Evolutionary conservation across 352 stramenopile genomes (phyloP), one percentile per base, ranked within the genome.

Genomic region (Phytophthora tubulina): DNA sequence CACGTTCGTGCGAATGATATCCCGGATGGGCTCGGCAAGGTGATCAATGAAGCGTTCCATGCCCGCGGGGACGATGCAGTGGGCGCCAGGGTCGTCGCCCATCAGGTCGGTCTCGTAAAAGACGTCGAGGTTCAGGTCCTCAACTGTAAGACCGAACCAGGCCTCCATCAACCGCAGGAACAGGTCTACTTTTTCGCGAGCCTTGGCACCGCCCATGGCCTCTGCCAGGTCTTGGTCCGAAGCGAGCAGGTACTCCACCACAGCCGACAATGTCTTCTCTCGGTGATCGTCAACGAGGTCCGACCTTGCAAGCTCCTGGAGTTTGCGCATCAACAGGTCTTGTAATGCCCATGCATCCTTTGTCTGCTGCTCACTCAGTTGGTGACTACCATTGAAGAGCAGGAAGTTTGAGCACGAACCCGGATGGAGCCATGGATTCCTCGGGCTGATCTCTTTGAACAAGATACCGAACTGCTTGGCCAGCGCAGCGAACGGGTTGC

Each of bases 341-440:
- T 79, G 80, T 50, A 82, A 71, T 17, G 30, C 36, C 82, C 84
- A 92, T n/a, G 81, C 70, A 13, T 77, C 63, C 31, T 78, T 69
- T 0, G 76, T 70, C n/a, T 82, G 69, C 17, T 80, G 62, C 0
- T 84, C 63, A 36, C 44, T 79, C 45, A 90, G 54, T 52, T 72
- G 46, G 14, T 60, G 42, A 14, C 51, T 57, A 11, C 69, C 72
- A 35, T 86, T 70, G 32, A 76, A 83, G 3, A 90, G 72, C 35
- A 79, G 38, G 46, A 90, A 90, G 53, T 78, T 74, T 4, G 66
- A 27, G 62, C 82, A 90, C n/a, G 80, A 85, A n/a, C 63, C 76
- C 1, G 84, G 84, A 31, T 92, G 77, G 8, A 92, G 63, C 76
- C 82, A 90, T 53, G 82, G 82, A 52, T 92, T 92, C 39, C 82